A percentile compares a stretch with the other conserved stretches of the same genome.
Conservation (phyloP, 768 basidiomycete species). For the Lactifluus subvellereus region DNA sequence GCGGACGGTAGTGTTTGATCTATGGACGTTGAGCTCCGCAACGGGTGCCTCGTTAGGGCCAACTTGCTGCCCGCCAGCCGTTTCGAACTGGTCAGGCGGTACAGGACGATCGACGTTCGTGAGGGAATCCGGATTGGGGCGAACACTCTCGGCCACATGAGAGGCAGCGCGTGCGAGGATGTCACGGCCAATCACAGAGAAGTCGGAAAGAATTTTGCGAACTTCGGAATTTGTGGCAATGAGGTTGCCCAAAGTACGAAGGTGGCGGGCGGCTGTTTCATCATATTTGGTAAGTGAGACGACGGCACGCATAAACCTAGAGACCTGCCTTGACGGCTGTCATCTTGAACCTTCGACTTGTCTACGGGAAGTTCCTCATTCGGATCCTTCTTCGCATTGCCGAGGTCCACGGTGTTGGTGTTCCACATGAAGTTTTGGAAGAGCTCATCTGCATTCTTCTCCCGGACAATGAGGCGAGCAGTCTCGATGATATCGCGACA, state of each 20-base stretch:
- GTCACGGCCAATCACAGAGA: constrained; percentile 74
- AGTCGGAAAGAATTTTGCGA: constrained; percentile 80
- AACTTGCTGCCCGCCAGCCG: constrained; percentile 38
- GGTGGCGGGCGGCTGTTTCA: constrained; percentile 63
- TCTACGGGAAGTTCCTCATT: constrained; percentile 43
- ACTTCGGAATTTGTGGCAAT: constrained; percentile 91
- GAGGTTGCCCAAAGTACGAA: constrained; percentile 82
- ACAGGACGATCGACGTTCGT: constrained; percentile 63
- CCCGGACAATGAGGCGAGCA: constrained; percentile 57
- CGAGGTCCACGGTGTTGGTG: constrained; percentile 50
- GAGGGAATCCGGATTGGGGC: constrained; percentile 60
- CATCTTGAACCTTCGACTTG: constrained; percentile 48
- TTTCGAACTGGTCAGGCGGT: constrained; percentile 60
- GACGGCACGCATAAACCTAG: neutral
- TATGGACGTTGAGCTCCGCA: constrained; percentile 42
- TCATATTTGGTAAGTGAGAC: neutral
- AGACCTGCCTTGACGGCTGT: constrained; percentile 52
- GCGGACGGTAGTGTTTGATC: constrained; percentile 37
- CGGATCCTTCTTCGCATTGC: constrained; percentile 39
- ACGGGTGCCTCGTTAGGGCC: constrained; percentile 44
- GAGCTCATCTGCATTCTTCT: constrained; percentile 89
- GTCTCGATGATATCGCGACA: constrained; percentile 76
- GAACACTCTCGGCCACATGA: constrained; percentile 63
- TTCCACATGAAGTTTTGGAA: constrained; percentile 89
- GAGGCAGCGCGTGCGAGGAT: constrained; percentile 67